phyloP scores from a whole-genome alignment of 2,329 filamentous ascomycete genomes.

The Albophoma yamanashiensis region DNA sequence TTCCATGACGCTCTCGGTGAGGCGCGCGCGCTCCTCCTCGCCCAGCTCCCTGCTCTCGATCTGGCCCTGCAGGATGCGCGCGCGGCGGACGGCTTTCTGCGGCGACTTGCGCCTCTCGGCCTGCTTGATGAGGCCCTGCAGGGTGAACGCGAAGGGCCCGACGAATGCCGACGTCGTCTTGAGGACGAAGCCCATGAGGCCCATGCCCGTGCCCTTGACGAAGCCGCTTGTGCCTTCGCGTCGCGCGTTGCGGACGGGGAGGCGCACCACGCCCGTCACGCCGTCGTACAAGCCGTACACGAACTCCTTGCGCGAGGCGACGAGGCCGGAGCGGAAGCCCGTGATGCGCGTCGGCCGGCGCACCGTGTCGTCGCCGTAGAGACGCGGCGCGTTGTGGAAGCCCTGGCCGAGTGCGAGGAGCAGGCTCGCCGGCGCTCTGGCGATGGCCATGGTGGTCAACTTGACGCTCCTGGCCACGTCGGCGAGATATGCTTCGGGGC shows the following conservation, averaged over 20 bases:
- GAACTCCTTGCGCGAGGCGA: conserved; percentile 51
- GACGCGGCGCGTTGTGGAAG: conserved; percentile 59
- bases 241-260: conserved; percentile 47
- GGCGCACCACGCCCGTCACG: conserved; percentile 49
- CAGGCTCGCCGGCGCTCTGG: conserved; percentile 48
- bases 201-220: conserved; percentile 49
- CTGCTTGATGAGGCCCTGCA: conserved; percentile 56
- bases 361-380: conserved; percentile 62
- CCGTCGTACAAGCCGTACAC: conserved; percentile 55
- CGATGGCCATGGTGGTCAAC: conserved; percentile 39
- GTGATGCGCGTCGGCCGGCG: conserved; percentile 52
- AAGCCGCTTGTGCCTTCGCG: conserved; percentile 36
- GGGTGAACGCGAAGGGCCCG: conserved; percentile 49
- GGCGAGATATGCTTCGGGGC: conserved; percentile 26
- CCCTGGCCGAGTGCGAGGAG: conserved; percentile 53
- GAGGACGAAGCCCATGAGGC: conserved; percentile 51
- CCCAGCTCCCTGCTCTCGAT: conserved; percentile 28
- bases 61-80: conserved; percentile 48
- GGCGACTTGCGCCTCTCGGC: conserved; percentile 41
- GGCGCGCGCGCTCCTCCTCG: conserved; percentile 17
- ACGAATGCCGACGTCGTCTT: conserved; percentile 54
- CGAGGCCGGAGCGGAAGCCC: conserved; percentile 51
- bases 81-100: conserved; percentile 40
- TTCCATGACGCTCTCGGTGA: conserved; percentile 15
- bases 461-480: conserved; percentile 42